Percentiles rank a stretch among this genome's conserved stretches.
These are phyloP conservation scores for Ophiostoma pallidulum DNA, from an alignment of 2,329 filamentous ascomycete species.

Conservation along the genomic window DNA sequence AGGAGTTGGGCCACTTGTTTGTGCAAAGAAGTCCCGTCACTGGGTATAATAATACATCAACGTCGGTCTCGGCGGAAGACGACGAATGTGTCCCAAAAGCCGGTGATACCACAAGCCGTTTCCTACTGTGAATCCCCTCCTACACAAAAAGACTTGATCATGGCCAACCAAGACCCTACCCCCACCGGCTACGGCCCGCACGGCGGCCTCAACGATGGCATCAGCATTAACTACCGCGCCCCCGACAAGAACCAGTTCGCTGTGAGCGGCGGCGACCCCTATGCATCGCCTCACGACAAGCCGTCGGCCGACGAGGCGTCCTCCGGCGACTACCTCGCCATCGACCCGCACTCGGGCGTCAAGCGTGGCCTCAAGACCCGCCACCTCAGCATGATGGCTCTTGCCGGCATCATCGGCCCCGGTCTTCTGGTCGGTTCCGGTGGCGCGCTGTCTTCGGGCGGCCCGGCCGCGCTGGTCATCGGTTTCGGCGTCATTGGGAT, in stretches of 20 bases:
- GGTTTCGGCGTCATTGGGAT: slow-evolving; percentile 64
- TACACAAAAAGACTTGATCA: too few species aligned
- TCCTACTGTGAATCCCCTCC: too few species aligned
- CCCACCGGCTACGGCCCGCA: neutral
- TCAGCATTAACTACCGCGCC: slow-evolving; percentile 9
- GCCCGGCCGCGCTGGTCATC: slow-evolving; percentile 62
- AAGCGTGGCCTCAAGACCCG: slow-evolving; percentile 60
- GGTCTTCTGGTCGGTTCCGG: slow-evolving; percentile 65
- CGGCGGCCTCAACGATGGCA: neutral
- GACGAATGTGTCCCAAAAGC: too few species aligned
- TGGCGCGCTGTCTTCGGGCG: slow-evolving; percentile 57
- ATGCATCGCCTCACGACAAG: slow-evolving; percentile 2
- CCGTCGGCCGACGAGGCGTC: slow-evolving; percentile 27
- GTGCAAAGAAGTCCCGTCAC: too few species aligned
- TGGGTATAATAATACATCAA: too few species aligned
- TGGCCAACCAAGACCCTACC: neutral
- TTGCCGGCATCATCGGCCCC: slow-evolving; percentile 56
- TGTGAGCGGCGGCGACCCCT: neutral
- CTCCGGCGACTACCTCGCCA: slow-evolving; percentile 30
- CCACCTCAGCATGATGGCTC: slow-evolving; percentile 57
- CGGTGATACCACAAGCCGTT: too few species aligned
- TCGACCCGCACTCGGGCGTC: slow-evolving; percentile 55
- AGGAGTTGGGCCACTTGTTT: too few species aligned
- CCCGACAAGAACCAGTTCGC: slow-evolving; percentile 8
- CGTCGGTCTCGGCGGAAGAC: too few species aligned